Conservation (phyloP, 345 rosid genomes). For the Rhodamnia rubescens region DNA sequence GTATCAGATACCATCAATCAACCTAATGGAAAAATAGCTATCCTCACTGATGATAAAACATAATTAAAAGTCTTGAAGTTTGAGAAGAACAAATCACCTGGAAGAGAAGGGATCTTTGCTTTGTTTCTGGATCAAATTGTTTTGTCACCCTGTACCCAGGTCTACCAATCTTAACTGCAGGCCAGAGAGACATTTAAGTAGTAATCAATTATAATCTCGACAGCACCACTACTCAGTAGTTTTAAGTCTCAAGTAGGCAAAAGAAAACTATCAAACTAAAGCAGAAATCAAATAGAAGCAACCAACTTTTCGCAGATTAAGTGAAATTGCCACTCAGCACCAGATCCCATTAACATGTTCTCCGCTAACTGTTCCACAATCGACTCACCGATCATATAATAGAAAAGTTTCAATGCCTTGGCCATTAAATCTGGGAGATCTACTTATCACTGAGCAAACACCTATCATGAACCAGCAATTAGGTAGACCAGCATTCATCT, state of each 20-base stretch:
- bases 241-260: neutral
- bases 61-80: neutral
- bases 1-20: neutral
- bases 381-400: neutral
- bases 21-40: neutral
- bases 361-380: neutral
- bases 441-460: neutral
- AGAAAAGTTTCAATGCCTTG: neutral
- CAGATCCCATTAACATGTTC: neutral
- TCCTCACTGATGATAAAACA: neutral
- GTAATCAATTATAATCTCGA: neutral
- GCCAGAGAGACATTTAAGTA: neutral
- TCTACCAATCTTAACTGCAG: conserved; percentile 90
- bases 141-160: conserved; percentile 95
- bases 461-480: neutral
- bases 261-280: neutral
- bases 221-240: neutral
- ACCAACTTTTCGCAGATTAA: neutral
- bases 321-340: neutral
- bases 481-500: neutral
- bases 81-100: conserved; percentile 32
- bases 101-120: conserved; percentile 90
- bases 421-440: neutral
- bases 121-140: conserved; percentile 85
- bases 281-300: neutral